These are phyloP conservation scores for Aspergillus heteromorphus DNA, from an alignment of 495 filamentous ascomycete genomes.

Conservation along the genomic window DNA sequence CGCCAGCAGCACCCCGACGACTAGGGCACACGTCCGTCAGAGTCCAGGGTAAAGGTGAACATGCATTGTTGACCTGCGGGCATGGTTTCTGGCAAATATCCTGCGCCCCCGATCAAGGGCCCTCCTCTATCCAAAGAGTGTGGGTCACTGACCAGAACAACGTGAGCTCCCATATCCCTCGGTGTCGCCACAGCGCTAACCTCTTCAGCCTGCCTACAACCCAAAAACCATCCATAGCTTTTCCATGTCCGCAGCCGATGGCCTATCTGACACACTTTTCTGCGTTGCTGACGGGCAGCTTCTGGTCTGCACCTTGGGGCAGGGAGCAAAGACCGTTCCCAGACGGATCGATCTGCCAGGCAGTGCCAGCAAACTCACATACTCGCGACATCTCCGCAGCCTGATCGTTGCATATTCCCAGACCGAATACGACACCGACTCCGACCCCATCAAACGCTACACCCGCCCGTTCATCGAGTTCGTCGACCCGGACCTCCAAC, in stretches of 20 bases:
- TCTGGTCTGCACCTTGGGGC: conserved; percentile 34
- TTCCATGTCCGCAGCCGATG: conserved; percentile 16
- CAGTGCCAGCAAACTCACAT: conserved; percentile 36
- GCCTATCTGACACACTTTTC: conserved; percentile 30
- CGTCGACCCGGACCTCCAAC: conserved; percentile 36
- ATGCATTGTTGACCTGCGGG: conserved; percentile 34
- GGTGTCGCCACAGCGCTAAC: conserved; percentile 5
- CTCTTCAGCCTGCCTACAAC: conserved; percentile 34
- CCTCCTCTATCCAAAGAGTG: conserved; percentile 27
- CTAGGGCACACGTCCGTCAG: conserved; percentile 36
- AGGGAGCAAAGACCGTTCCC: conserved; percentile 32
- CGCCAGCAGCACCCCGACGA: conserved; percentile 21
- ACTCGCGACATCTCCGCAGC: conserved; percentile 34
- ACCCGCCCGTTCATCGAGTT: conserved; percentile 36
- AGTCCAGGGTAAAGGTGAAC: conserved; percentile 24
- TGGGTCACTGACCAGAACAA: conserved; percentile 44
- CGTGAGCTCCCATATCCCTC: conserved; percentile 22
- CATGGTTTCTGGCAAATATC: conserved; percentile 38
- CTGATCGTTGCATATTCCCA: conserved; percentile 39
- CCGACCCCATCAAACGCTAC: conserved; percentile 22
- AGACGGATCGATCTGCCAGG: conserved; percentile 39
- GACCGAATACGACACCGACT: conserved; percentile 16
- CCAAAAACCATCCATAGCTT: conserved; percentile 34
- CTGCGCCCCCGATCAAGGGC: conserved; percentile 15
- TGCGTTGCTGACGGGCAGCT: conserved; percentile 39